A percentile compares a stretch with the other conserved stretches of the same genome.
Evolutionary conservation across 139 green algal species (phyloP).

Genomic region (Chlamydomonas incerta): DNA sequence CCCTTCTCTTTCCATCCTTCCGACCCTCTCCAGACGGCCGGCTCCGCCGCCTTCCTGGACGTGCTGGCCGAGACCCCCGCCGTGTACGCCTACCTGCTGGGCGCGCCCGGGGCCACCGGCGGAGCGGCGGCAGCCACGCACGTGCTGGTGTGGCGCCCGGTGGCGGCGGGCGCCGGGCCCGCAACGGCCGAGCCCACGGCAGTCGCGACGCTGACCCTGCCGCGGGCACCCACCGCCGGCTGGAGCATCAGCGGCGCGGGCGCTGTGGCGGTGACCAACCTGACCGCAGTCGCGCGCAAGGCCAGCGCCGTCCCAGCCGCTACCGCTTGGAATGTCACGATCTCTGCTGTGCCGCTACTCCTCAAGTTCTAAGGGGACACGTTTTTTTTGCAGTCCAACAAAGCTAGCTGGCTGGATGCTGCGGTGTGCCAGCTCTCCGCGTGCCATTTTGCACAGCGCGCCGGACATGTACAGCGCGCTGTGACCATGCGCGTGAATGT

Average conservation of each 20-base stretch:
- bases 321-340: slow-evolving; percentile 1
- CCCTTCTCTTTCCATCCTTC: not conserved
- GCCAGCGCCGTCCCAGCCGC: no score
- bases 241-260: slow-evolving; percentile 18
- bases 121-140: slow-evolving; percentile 11
- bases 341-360: slow-evolving; percentile 31
- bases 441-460: no score
- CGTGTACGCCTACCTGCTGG: slow-evolving; percentile 39
- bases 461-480: no score
- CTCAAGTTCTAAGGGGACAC: not conserved
- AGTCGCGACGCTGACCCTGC: not conserved
- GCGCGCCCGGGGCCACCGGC: not conserved
- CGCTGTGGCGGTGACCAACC: not conserved
- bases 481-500: no score
- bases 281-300: not conserved
- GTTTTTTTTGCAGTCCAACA: no score
- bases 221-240: not conserved
- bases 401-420: no score
- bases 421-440: no score
- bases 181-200: not conserved
- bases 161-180: slow-evolving; percentile 31
- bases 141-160: slow-evolving; percentile 39
- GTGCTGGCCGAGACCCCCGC: slow-evolving; percentile 9
- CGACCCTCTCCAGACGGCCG: slow-evolving; percentile 3
- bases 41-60: slow-evolving; percentile 25